Percentiles rank a stretch among this genome's conserved stretches.
These are phyloP conservation scores for Earliella scabrosa DNA, from an alignment of 1,284 basidiomycete species.

Conservation along the genomic window DNA sequence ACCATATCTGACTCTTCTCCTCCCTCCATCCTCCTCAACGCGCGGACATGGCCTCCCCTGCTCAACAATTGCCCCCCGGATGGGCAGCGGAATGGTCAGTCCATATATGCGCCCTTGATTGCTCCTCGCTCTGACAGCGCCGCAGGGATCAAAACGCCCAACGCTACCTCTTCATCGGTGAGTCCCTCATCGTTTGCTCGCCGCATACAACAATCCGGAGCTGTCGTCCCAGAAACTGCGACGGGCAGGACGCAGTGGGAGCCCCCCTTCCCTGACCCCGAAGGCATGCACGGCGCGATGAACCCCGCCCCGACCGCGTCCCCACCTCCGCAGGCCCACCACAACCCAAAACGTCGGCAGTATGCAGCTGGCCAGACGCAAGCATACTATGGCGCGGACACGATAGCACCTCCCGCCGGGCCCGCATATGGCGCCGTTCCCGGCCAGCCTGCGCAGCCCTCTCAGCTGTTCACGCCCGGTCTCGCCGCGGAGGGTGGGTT, in stretches of 20 bases:
- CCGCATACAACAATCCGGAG: background rate
- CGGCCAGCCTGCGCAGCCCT: conserved; percentile 48
- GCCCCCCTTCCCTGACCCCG: conserved; percentile 40
- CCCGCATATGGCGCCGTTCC: conserved; percentile 41
- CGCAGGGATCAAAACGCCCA: conserved; percentile 81
- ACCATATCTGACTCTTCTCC: conserved; percentile 10
- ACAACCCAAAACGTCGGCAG: conserved; percentile 76
- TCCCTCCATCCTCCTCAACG: conserved; percentile 6
- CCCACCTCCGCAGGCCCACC: conserved; percentile 40
- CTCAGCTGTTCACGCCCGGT: conserved; percentile 88
- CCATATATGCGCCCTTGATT: conserved; percentile 5
- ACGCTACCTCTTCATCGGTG: conserved; percentile 85
- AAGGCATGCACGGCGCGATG: conserved; percentile 38
- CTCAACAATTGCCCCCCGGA: conserved; percentile 81
- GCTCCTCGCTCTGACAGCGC: conserved; percentile 17
- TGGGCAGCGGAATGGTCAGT: conserved; percentile 89
- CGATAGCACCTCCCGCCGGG: conserved; percentile 46
- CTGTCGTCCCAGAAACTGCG: conserved; percentile 45
- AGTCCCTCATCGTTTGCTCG: conserved; percentile 27
- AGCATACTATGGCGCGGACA: conserved; percentile 71
- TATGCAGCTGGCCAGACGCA: conserved; percentile 91
- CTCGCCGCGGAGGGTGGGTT: conserved; percentile 69
- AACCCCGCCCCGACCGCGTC: conserved; percentile 42
- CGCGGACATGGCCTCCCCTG: conserved; percentile 63
- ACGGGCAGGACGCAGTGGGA: conserved; percentile 74